Evolutionary conservation across 2,329 filamentous ascomycete species (phyloP), one percentile per base, ranked within the genome.

Genomic region (Aureobasidium sp.): DNA sequence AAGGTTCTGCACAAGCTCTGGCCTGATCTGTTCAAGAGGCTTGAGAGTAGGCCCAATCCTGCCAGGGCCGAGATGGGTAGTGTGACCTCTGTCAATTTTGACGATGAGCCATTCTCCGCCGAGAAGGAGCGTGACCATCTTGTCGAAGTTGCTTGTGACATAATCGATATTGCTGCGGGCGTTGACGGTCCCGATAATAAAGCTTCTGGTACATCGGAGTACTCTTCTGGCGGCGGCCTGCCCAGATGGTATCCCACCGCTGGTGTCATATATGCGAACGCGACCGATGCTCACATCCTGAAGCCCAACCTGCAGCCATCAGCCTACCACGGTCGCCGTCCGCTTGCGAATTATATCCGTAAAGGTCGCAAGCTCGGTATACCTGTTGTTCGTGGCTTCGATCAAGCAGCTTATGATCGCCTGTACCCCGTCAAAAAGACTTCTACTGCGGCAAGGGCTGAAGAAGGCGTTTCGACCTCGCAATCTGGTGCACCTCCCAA

Each of bases 301-400:
- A 93, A 94, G 66, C 90, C 91, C 10, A 93, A 84, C 64, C 78
- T 96, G 6, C 85, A 89, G 63, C 91, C 93, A 1, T 96, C 93
- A 0, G 84, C 84, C 19, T 92, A 95, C 66, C 91, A 95, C 67
- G 88, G 89, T 11, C 82, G 94, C 64, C 83, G 84, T 51, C 94
- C 94, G 0, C 78, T 96, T 3, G 82, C 85, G 42, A 91, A 93
- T 50, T 80, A 79, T 67, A 94, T 97, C 60, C 84, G 88, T 65
- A 96, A 89, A 74, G 91, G 90, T 0, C 77, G 86, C 54, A 86
- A 86, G 7, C 86, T 99, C 58, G 94, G 94, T 0, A 84, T 96
- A 15, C 86, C 88, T 3, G 88, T 97, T n/a, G 82, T 95, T 17
- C 85, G 94, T 61, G 94, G 94, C 0, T 99, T 99, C 67, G 85